A percentile compares a stretch with the other conserved stretches of the same genome.
Conservation (phyloP, 2,329 filamentous ascomycete genomes). For the Fusarium sp. region DNA sequence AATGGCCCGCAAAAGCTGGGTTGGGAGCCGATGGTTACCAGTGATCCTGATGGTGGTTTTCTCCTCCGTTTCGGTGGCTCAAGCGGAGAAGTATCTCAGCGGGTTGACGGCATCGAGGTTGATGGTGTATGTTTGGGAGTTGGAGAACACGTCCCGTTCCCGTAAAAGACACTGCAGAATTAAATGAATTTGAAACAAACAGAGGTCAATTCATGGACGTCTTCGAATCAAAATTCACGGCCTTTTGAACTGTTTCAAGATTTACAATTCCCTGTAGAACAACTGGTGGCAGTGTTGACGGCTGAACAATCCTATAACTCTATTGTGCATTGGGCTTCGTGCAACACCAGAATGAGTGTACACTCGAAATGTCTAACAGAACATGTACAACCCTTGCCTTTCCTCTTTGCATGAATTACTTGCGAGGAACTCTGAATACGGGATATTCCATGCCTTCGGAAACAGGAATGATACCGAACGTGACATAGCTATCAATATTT, state of each 20-base stretch:
- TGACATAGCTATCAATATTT: constrained; percentile 31
- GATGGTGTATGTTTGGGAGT: background rate
- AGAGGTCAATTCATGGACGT: too few relatives aligned
- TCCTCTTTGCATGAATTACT: background rate
- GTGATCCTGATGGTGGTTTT: background rate
- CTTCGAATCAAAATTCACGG: too few relatives aligned
- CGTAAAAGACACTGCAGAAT: background rate
- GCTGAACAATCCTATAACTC: too few relatives aligned
- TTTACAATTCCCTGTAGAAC: too few relatives aligned
- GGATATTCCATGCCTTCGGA: constrained; percentile 23
- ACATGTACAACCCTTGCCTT: too few relatives aligned
- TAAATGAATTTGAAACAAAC: too few relatives aligned
- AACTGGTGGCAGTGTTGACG: too few relatives aligned
- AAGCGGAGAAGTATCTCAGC: background rate
- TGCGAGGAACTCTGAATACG: constrained; percentile 6
- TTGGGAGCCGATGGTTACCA: background rate
- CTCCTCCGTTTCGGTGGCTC: background rate
- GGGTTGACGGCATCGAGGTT: background rate
- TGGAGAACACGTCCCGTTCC: background rate
- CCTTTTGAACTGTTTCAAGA: too few relatives aligned
- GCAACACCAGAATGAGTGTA: too few relatives aligned
- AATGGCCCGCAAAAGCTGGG: background rate
- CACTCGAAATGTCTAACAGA: too few relatives aligned
- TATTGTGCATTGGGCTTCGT: too few relatives aligned
- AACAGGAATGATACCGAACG: constrained; percentile 22